Conservation (phyloP, 176 grass and related monocot species). For the Eragrostis nindensis region DNA sequence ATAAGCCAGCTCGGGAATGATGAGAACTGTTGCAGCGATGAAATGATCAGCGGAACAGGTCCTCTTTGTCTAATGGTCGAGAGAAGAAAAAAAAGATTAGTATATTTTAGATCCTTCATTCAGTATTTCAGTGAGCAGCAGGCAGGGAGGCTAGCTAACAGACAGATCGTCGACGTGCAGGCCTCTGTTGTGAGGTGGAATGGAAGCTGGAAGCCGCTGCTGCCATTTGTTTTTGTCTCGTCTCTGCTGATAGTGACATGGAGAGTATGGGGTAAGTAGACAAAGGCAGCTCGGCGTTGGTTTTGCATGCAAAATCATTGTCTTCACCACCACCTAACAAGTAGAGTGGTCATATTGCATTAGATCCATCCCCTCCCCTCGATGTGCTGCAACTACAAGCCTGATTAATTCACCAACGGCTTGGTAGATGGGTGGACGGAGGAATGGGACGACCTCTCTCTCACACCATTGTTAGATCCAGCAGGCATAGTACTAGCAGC, state of each 20-base stretch:
- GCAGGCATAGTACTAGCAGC: not conserved
- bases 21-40: not conserved
- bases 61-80: too few relatives aligned
- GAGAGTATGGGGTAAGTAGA: too few relatives aligned
- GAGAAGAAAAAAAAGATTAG: too few relatives aligned
- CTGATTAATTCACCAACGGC: not conserved
- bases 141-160: not conserved
- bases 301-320: too few relatives aligned
- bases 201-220: not conserved
- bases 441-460: not conserved
- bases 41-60: too few relatives aligned
- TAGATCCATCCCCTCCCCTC: not conserved
- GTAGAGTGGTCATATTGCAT: not conserved
- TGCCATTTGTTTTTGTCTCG: not conserved
- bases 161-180: not conserved
- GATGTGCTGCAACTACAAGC: not conserved
- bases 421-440: not conserved
- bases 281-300: too few relatives aligned
- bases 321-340: too few relatives aligned
- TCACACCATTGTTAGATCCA: not conserved
- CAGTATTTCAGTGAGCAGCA: too few relatives aligned
- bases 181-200: not conserved
- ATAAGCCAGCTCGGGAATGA: not conserved
- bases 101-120: too few relatives aligned
- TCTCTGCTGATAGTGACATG: too few relatives aligned